Evolutionary conservation across 352 stramenopile species (phyloP).

Genomic region (Phytophthora syringae): DNA sequence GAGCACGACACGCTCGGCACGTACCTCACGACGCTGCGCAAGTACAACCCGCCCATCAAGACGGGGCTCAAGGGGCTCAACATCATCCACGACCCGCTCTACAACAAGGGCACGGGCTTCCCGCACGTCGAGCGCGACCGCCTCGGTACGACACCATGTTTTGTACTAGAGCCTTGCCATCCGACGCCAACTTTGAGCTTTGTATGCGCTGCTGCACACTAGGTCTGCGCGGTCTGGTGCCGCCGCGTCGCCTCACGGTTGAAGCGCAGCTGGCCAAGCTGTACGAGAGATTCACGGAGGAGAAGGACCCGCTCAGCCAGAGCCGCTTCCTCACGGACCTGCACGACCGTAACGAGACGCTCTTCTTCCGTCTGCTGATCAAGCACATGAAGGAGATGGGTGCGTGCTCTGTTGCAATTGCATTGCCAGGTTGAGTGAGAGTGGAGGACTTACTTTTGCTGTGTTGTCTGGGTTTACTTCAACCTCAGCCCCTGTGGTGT

Average conservation of each 20-base stretch:
- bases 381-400: slow-evolving; percentile 93
- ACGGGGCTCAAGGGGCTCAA: slow-evolving; percentile 78
- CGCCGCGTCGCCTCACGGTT: slow-evolving; percentile 74
- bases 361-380: slow-evolving; percentile 95
- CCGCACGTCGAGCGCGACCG: slow-evolving; percentile 83
- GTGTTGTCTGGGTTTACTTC: not conserved
- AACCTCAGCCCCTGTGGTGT: slow-evolving; percentile 92
- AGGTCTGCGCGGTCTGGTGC: slow-evolving; percentile 86
- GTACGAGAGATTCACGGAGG: slow-evolving; percentile 71
- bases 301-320: slow-evolving; percentile 90
- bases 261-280: slow-evolving; percentile 78
- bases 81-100: slow-evolving; percentile 86
- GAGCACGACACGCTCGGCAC: slow-evolving; percentile 56
- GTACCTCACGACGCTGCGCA: slow-evolving; percentile 69
- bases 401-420: slow-evolving; percentile 37
- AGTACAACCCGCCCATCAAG: slow-evolving; percentile 84
- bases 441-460: no score
- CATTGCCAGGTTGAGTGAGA: no score
- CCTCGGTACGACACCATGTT: slow-evolving; percentile 53
- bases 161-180: no score
- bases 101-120: slow-evolving; percentile 92
- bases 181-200: not conserved
- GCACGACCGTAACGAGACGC: slow-evolving; percentile 96
- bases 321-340: slow-evolving; percentile 94
- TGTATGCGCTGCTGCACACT: slow-evolving; percentile 1